Conservation (phyloP, 441 rosid species). For the Erodium texanum region DNA sequence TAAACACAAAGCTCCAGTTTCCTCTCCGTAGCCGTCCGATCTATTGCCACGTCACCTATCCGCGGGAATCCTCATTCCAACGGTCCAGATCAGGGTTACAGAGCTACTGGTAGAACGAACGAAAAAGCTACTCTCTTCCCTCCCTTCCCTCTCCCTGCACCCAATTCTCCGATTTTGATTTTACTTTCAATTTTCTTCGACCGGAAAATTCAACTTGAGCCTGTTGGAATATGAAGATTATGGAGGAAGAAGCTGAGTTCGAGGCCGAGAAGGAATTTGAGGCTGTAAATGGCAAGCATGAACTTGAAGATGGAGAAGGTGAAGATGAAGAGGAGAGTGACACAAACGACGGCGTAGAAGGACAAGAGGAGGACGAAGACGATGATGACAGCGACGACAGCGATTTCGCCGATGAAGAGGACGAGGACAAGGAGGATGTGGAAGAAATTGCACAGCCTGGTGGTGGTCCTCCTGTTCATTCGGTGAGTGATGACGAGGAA, state of each 20-base stretch:
- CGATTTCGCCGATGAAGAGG: background rate
- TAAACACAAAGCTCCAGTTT: background rate
- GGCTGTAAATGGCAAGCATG: conserved; percentile 3
- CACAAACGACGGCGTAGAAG: background rate
- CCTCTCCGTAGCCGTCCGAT: background rate
- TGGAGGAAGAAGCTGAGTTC: background rate
- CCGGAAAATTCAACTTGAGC: background rate
- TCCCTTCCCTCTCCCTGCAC: background rate
- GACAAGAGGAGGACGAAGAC: background rate
- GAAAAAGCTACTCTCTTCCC: background rate
- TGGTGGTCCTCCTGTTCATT: background rate
- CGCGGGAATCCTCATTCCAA: background rate
- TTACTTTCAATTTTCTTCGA: background rate
- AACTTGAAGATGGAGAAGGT: background rate
- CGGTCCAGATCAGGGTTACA: background rate
- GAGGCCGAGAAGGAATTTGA: background rate
- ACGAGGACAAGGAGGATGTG: background rate
- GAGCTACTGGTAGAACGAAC: background rate
- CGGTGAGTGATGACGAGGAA: background rate
- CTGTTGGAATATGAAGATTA: background rate
- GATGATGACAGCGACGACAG: background rate
- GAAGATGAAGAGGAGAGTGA: background rate
- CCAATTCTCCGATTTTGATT: background rate
- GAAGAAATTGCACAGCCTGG: background rate
- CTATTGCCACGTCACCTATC: background rate